Evolutionary conservation across 371 early-diverging fungal genomes (phyloP).

Genomic region (Circinella umbellata): DNA sequence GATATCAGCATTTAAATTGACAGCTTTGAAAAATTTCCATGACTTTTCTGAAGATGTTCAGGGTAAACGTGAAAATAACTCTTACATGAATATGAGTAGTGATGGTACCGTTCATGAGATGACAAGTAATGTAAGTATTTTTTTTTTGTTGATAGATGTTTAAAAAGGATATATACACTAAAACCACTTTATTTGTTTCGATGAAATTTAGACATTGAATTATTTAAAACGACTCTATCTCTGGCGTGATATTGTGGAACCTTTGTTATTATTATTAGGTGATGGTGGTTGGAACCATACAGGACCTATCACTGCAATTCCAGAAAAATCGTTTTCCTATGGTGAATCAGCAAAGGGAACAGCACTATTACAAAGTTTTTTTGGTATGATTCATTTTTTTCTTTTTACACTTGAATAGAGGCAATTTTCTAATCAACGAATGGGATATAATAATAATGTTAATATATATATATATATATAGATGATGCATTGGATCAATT

Average conservation of each 20-base stretch:
- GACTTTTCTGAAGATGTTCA: conserved; percentile 78
- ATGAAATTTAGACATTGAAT: conserved; percentile 58
- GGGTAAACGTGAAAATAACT: conserved; percentile 39
- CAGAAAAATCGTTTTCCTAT: conserved; percentile 10
- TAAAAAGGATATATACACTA: neutral
- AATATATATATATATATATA: conserved; percentile 7
- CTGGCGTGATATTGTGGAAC: conserved; percentile 65
- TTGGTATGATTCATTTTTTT: conserved; percentile 23
- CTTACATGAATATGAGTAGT: conserved; percentile 59
- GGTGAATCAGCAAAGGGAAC: conserved; percentile 34
- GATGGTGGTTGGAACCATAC: conserved; percentile 69
- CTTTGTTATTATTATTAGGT: conserved; percentile 57
- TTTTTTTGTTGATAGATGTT: neutral
- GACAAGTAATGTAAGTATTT: conserved; percentile 71
- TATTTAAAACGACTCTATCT: conserved; percentile 64
- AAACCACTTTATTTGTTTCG: neutral
- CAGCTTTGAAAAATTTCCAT: conserved; percentile 66
- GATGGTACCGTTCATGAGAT: conserved; percentile 91
- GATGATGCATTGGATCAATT: conserved; percentile 70
- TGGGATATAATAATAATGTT: neutral
- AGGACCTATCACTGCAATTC: conserved; percentile 18
- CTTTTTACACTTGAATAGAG: neutral
- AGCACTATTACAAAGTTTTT: conserved; percentile 37
- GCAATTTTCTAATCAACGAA: no score
- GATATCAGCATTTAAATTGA: conserved; percentile 58